phyloP scores from a whole-genome alignment of 2,329 filamentous ascomycete genomes.

The Colletotrichum scovillei region DNA sequence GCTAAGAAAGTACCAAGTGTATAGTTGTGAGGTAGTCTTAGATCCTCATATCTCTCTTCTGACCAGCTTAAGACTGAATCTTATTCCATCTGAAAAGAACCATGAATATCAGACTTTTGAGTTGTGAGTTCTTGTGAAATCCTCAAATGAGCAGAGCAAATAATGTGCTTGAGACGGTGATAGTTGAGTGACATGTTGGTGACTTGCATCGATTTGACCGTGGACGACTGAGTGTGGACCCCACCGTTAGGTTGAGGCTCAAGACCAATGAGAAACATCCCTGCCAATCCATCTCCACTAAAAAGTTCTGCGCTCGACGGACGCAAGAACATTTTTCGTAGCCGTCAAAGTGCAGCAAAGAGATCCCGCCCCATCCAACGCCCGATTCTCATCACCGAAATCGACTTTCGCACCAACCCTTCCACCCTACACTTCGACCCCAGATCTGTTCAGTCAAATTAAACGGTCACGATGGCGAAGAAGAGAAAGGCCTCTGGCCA shows the following conservation, averaged over 20 bases:
- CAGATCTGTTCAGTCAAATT: neutral
- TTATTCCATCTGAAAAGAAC: no score
- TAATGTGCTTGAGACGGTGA: neutral
- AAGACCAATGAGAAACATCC: conserved; percentile 3
- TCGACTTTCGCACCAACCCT: neutral
- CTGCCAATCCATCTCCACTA: conserved; percentile 12
- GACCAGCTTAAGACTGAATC: no score
- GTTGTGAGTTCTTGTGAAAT: no score
- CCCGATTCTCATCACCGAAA: neutral
- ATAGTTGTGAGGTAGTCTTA: no score
- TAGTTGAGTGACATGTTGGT: neutral
- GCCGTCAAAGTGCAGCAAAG: neutral
- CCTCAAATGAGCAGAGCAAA: neutral
- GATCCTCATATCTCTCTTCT: neutral
- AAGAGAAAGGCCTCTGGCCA: conserved; percentile 77
- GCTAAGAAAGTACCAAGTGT: neutral
- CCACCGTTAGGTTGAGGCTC: neutral
- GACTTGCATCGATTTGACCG: neutral
- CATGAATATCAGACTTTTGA: no score
- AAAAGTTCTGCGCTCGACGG: conserved; percentile 36
- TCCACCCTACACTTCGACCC: neutral
- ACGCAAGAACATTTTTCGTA: conserved; percentile 33
- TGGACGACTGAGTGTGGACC: neutral
- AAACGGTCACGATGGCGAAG: conserved; percentile 62
- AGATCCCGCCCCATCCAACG: conserved; percentile 7